Base-by-base conservation (phyloP, 371 early-diverging fungal genomes). In the Mucor racemosus region DNA sequence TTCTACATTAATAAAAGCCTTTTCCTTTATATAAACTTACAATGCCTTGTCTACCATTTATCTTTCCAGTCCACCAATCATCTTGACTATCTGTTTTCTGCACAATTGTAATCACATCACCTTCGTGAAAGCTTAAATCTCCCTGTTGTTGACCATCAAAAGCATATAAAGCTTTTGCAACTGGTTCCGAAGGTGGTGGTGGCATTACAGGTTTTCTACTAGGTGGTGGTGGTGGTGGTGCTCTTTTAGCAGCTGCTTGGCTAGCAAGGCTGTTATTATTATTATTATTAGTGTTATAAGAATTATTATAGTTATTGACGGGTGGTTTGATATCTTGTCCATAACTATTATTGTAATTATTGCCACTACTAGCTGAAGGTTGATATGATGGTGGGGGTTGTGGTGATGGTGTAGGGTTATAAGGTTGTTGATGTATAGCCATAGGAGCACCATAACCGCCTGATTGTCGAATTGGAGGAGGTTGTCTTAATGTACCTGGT, bases 1-100 rank as follows among this genome's bases (percentile, higher is more conserved):
- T 3, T 31, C 7, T 11, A 26, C 26, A 26, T 26, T 26, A 3
- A 26, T 3, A 26, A 26, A 26, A 26, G n/a, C n/a, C 19, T 3
- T 36, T 9, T 33, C 15, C 17, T 26, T 6, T 40, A n/a, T 7
- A 19, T 56, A 3, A 13, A 80, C 80, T 84, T 84, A 86, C 87
- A 42, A 81, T 71, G 42, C 95, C 95, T 64, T 82, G 82, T 62
- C 75, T 69, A 33, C 88, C 90, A 34, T 88, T 81, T 35, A 84
- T 76, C 50, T 62, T 80, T 14, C 95, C 95, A 33, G 86, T 86
- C 95, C 95, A 95, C 95, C 95, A 94, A 71, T 92, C 92, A 71
- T 94, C 88, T 35, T 82, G 83, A 57, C 85, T 87, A 3, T 88
- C 88, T 4, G 90, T 88, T 54, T 86, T 85, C 63, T 89, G 81